Evolutionary conservation across 1,284 basidiomycete genomes (phyloP).

Genomic region (Chalciporus sp.): DNA sequence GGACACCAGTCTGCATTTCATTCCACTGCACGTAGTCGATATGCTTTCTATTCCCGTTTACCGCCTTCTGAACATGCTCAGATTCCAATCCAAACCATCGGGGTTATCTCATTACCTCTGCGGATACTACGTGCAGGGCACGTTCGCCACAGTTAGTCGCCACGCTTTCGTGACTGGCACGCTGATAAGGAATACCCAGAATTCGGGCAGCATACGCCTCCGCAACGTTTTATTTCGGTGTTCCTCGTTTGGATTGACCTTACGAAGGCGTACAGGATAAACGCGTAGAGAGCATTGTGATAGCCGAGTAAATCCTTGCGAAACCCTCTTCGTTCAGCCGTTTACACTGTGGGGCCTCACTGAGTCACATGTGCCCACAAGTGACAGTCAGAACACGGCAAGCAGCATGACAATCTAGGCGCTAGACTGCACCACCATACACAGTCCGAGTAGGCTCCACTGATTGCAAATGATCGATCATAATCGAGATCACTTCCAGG

Average conservation of each 20-base stretch:
- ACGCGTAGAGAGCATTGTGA: too few species aligned
- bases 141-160: conserved; percentile 53
- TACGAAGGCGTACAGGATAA: neutral
- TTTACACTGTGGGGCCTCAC: too few species aligned
- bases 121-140: conserved; percentile 55
- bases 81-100: conserved; percentile 21
- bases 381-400: too few species aligned
- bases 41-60: conserved; percentile 25
- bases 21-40: conserved; percentile 30
- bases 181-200: conserved; percentile 10
- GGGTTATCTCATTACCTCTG: conserved; percentile 53
- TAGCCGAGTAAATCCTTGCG: too few species aligned
- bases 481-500: too few species aligned
- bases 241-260: conserved; percentile 55
- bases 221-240: conserved; percentile 52
- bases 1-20: conserved; percentile 28
- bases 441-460: too few species aligned
- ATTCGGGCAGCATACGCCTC: conserved; percentile 53
- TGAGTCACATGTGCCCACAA: too few species aligned
- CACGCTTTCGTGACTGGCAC: neutral
- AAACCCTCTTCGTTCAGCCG: too few species aligned
- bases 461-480: too few species aligned
- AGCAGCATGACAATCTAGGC: too few species aligned
- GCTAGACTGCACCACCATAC: too few species aligned
- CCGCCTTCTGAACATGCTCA: conserved; percentile 16